Evolutionary conservation across 2,329 filamentous ascomycete genomes (phyloP).

Genomic region (Xylariaceae sp.): DNA sequence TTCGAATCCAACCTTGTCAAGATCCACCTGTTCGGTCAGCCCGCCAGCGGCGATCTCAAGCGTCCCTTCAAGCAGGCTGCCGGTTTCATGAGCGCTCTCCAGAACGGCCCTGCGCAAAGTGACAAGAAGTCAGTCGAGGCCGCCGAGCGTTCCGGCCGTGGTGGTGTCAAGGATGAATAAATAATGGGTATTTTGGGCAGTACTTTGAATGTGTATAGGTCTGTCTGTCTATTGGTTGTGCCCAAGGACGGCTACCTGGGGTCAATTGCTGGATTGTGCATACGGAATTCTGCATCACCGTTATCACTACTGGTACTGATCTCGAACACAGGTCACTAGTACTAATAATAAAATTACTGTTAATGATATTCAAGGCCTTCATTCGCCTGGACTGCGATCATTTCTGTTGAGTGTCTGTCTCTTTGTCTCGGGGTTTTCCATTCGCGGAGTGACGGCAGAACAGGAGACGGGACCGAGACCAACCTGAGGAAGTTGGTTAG

Average conservation of each 20-base stretch:
- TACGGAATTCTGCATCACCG: background rate
- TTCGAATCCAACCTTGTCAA: constrained; percentile 95
- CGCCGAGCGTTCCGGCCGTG: constrained; percentile 68
- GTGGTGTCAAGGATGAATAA: constrained; percentile 69
- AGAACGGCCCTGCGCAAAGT: constrained; percentile 71
- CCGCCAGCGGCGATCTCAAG: constrained; percentile 86
- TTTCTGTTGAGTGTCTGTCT: background rate
- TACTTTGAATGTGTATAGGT: background rate
- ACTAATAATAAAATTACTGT: constrained; percentile 6
- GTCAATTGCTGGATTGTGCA: background rate
- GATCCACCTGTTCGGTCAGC: constrained; percentile 84
- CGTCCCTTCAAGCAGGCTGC: constrained; percentile 85
- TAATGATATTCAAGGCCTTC: background rate
- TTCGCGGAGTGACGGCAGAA: background rate
- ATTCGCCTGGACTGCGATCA: background rate
- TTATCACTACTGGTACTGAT: background rate
- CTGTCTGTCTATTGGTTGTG: background rate
- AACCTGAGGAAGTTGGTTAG: background rate
- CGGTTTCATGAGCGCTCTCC: constrained; percentile 76
- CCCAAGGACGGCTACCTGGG: background rate
- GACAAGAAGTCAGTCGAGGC: constrained; percentile 86
- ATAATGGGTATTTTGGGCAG: constrained; percentile 4
- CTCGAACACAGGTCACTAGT: background rate
- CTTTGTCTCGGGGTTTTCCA: background rate
- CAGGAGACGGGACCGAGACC: background rate